These are phyloP conservation scores for Pseudogymnoascus sp. DNA, from an alignment of 2,329 filamentous ascomycete species.

Conservation along the genomic window DNA sequence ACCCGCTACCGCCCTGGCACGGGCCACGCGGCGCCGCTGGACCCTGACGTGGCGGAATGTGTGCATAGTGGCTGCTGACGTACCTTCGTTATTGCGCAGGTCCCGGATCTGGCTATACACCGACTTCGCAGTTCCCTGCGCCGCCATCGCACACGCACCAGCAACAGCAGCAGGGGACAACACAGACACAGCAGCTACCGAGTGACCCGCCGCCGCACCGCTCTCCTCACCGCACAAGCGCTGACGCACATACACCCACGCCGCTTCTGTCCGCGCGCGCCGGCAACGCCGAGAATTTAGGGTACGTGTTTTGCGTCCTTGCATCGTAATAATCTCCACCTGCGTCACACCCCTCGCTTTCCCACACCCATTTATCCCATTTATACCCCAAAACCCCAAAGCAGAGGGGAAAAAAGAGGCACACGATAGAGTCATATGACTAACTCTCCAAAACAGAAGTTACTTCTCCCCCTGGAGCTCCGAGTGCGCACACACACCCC, in stretches of 20 bases:
- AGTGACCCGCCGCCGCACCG: neutral
- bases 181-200: neutral
- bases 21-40: neutral
- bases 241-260: neutral
- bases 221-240: neutral
- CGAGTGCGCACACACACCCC: neutral
- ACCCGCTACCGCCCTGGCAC: conserved; percentile 1
- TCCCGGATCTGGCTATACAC: neutral
- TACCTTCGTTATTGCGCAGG: neutral
- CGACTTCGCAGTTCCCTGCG: neutral
- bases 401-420: no score
- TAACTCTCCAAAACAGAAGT: no score
- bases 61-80: neutral
- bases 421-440: neutral
- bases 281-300: neutral
- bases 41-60: neutral
- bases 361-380: neutral
- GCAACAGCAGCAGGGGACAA: neutral
- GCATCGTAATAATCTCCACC: neutral
- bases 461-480: conserved; percentile 2
- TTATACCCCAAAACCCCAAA: no score
- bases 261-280: neutral
- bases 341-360: neutral
- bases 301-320: neutral
- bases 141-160: neutral